Evolutionary conservation across 116 monocot species (phyloP).

Genomic region (Dioscorea cayenensis): DNA sequence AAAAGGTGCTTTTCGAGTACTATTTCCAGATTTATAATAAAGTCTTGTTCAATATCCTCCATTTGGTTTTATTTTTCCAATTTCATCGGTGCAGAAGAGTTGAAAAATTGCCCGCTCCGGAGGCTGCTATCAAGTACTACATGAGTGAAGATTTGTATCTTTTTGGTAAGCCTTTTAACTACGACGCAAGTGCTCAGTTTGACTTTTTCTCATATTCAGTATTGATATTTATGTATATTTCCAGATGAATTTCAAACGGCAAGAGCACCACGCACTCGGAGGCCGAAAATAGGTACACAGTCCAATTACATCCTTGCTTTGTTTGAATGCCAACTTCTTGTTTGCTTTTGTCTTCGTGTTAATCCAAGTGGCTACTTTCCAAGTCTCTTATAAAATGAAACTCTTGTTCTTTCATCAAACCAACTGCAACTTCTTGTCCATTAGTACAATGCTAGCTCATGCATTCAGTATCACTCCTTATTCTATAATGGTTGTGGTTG

Average conservation of each 20-base stretch:
- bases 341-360: no score
- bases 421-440: no score
- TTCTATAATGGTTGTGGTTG: no score
- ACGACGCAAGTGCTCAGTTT: neutral
- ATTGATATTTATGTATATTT: conserved; percentile 7
- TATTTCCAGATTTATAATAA: neutral
- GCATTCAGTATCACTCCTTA: no score
- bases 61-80: neutral
- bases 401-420: no score
- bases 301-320: neutral
- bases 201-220: neutral
- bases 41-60: neutral
- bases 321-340: neutral
- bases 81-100: conserved; percentile 54
- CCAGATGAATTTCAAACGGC: conserved; percentile 95
- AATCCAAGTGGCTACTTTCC: no score
- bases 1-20: neutral
- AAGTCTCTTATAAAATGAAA: no score
- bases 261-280: conserved; percentile 67
- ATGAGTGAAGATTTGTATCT: conserved; percentile 84
- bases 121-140: conserved; percentile 82
- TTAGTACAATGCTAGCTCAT: no score
- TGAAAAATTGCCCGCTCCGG: conserved; percentile 78
- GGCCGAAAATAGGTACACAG: conserved; percentile 73
- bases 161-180: conserved; percentile 54